Evolutionary conservation across 1,284 basidiomycete species (phyloP), one percentile per base, ranked within the genome.

Genomic region (Exobasidium cylindrosporum): DNA sequence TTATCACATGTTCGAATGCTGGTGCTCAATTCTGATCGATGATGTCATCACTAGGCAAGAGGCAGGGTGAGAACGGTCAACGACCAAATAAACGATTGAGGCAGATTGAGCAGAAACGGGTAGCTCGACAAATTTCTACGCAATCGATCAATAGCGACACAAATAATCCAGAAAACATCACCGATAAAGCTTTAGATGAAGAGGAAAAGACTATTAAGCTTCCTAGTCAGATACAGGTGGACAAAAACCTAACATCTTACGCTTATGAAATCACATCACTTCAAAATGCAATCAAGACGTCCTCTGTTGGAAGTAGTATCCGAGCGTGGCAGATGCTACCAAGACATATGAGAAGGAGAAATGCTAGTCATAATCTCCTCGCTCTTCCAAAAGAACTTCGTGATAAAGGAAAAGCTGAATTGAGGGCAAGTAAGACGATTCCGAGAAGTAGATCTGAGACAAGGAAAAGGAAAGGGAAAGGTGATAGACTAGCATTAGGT

Each of bases 271-370:
- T 28, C 3, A 21, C 17, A 28, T 50, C 47, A 4, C 26, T 50
- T 24, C 47, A 14, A 6, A 50, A 50, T 24, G 4, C 47, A 24
- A 50, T 50, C 47, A 50, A 50, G 32, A 17, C 53, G 17, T 31
- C 53, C 30, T 40, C 31, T 21, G 28, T 4, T 4, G 53, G 53
- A 28, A 40, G 21, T 31, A 55, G 40, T 14, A 44, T 55, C 24
- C 61, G 77, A 32, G 76, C 77, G 57, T 79, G 77, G 77, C 77
- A 79, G 57, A 74, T 76, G 21, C 69, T 79, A 7, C 77, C 77
- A 14, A 63, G 77, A 6, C 68, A 74, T 44, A 63, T 68, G 10
- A 69, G 77, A 30, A 56, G 77, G 0, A 60, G 77, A 11, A 76
- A 76, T 1, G 77, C 77, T 1, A 76, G 73, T 1, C 77, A 79